Base-by-base conservation (phyloP, 2,329 filamentous ascomycete genomes). In the Beauveria sp. region DNA sequence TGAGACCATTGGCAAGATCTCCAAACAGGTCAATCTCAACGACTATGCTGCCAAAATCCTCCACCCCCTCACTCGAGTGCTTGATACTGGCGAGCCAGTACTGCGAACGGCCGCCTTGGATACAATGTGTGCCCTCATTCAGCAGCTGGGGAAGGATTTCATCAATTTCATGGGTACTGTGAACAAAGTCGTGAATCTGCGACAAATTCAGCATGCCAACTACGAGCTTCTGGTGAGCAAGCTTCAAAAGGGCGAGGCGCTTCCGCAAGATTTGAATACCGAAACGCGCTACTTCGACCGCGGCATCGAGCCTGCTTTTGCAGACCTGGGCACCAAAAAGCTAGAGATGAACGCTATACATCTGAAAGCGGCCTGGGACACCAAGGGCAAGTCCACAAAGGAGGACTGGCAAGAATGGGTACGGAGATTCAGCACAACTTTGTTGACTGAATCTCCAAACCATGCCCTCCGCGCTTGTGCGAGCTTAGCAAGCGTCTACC, bases 351-450 rank as follows among this genome's bases (percentile, higher is more conserved):
- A 99, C 67, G 92, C 96, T 56, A 93, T 98, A 65, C 96, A 99
- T 78, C 80, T 99, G 24, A 97, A 98, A 75, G 89, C 89, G 65
- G 95, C 96, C 0, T 99, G 95, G 95, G 95, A 98, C 68, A 95
- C 96, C 0, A 92, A 89, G 63, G 92, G 96, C 64, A 97, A 97
- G 71, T 97, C 93, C 0, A 99, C 95, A 10, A 92, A 93, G 69
- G 95, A 99, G 72, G 95, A 99, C 75, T 99, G 95, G 95, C 91
- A 96, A 69, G 95, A 99, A 74, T 99, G 95, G 95, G 91, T 99
- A 75, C 87, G 96, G 64, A 85, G 93, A 31, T 96, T 99, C 76
- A 98, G 93, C 71, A 93, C 96, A 40, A 96, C 96, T 61, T 81
- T 99, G 8, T 82, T 99, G 50, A 91, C 93, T 64, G 96, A 99